These are phyloP conservation scores for Pogostemon cablin DNA, from an alignment of 257 asterid species.

Conservation along the genomic window DNA sequence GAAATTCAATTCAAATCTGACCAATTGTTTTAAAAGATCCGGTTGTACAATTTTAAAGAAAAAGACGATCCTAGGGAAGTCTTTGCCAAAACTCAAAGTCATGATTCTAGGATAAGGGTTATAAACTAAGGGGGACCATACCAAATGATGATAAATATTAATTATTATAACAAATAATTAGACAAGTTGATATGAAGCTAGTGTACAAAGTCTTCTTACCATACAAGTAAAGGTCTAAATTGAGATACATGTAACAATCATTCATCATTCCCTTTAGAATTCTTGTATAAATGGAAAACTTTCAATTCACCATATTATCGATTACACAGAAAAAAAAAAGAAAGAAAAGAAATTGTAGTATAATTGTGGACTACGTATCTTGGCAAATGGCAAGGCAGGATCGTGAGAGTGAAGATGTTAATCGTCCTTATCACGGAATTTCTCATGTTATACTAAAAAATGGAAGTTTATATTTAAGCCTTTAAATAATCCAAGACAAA, in stretches of 20 bases:
- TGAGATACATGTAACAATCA: slow-evolving; percentile 35
- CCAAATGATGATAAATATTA: slow-evolving; percentile 25
- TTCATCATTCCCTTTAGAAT: slow-evolving; percentile 30
- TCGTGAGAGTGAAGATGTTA: neutral
- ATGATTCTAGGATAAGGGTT: slow-evolving; percentile 27
- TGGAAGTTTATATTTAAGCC: too few relatives aligned
- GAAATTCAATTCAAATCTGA: too few relatives aligned
- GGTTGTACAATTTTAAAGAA: too few relatives aligned
- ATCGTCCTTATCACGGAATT: slow-evolving; percentile 30
- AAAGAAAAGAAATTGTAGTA: slow-evolving; percentile 5
- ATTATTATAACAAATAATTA: neutral
- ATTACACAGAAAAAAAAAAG: neutral
- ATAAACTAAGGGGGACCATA: slow-evolving; percentile 32
- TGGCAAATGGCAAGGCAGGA: slow-evolving; percentile 20
- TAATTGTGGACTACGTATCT: slow-evolving; percentile 30
- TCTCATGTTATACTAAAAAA: too few relatives aligned
- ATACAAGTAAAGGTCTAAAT: slow-evolving; percentile 33
- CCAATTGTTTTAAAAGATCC: too few relatives aligned
- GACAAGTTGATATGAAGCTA: slow-evolving; percentile 14
- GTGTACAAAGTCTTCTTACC: slow-evolving; percentile 29
- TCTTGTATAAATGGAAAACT: slow-evolving; percentile 25
- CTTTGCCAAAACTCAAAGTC: neutral
- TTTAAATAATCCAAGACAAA: too few relatives aligned
- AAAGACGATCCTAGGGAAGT: too few relatives aligned
- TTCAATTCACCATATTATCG: slow-evolving; percentile 26